These are phyloP conservation scores for Globisporangium heterothallicum DNA, from an alignment of 352 stramenopile species.

Conservation along the genomic window DNA sequence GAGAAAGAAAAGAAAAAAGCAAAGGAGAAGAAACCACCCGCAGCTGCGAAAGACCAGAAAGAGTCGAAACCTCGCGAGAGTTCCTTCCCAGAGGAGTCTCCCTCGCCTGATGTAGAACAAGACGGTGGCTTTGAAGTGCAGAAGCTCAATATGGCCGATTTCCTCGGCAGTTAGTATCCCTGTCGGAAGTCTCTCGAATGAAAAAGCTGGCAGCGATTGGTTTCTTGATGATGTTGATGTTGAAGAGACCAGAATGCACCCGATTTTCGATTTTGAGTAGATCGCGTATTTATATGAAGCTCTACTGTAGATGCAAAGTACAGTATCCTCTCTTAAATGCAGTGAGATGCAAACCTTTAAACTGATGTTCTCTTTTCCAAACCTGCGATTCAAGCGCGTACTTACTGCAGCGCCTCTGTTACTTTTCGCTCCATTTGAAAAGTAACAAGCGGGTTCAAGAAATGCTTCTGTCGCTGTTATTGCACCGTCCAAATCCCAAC, in stretches of 20 bases:
- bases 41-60: constrained; percentile 26
- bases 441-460: background rate
- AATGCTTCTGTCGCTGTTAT: background rate
- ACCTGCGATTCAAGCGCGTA: too few species aligned
- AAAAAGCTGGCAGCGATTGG: too few species aligned
- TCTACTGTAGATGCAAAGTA: too few species aligned
- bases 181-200: too few species aligned
- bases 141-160: constrained; percentile 71
- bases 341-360: too few species aligned
- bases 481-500: background rate
- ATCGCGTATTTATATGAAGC: too few species aligned
- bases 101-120: constrained; percentile 20
- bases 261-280: too few species aligned
- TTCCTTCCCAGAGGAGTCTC: constrained; percentile 26
- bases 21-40: constrained; percentile 11
- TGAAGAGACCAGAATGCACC: too few species aligned
- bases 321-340: too few species aligned
- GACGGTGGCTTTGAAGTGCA: constrained; percentile 62
- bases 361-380: too few species aligned
- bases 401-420: background rate
- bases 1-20: constrained; percentile 25
- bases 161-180: constrained; percentile 36
- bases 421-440: background rate
- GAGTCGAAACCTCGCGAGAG: constrained; percentile 27
- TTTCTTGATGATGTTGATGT: too few species aligned